Percentiles rank a stretch among this genome's conserved stretches.
phyloP scores from a whole-genome alignment of 176 grass and related monocot genomes.

The Otatea glauca region DNA sequence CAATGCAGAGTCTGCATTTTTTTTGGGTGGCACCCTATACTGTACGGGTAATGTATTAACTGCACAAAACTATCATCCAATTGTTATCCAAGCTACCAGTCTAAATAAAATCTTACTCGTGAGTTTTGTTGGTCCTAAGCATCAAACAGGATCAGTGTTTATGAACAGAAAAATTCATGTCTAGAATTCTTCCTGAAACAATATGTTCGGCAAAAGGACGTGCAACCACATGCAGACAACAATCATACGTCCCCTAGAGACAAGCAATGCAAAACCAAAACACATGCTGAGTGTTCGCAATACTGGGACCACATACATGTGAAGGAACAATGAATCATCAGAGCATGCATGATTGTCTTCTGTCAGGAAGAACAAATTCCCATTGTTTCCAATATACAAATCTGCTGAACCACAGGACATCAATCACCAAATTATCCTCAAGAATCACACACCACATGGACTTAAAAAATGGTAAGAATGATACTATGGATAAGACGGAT shows the following conservation, averaged over 20 bases:
- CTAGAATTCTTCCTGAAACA: neutral
- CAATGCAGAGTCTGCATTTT: neutral
- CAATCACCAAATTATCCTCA: slow-evolving; percentile 22
- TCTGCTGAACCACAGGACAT: slow-evolving; percentile 27
- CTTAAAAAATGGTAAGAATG: slow-evolving; percentile 52
- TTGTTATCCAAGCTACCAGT: neutral
- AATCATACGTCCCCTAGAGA: neutral
- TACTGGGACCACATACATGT: slow-evolving; percentile 29
- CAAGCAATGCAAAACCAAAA: slow-evolving; percentile 15
- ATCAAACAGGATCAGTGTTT: neutral
- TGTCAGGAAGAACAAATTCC: slow-evolving; percentile 32
- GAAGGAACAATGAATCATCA: neutral
- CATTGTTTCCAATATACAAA: slow-evolving; percentile 37
- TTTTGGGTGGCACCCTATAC: neutral
- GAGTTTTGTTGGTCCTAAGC: neutral
- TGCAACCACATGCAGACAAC: slow-evolving; percentile 27
- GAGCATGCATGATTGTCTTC: slow-evolving; percentile 44
- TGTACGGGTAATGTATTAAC: neutral
- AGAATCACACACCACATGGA: slow-evolving; percentile 34
- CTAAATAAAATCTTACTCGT: neutral
- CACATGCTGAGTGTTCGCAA: slow-evolving; percentile 35
- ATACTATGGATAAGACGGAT: slow-evolving; percentile 19
- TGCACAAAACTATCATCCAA: neutral
- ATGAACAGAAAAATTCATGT: neutral
- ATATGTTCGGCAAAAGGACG: slow-evolving; percentile 9